Evolutionary conservation across 495 filamentous ascomycete species (phyloP).

Genomic region (Aspergillus homomorphus): DNA sequence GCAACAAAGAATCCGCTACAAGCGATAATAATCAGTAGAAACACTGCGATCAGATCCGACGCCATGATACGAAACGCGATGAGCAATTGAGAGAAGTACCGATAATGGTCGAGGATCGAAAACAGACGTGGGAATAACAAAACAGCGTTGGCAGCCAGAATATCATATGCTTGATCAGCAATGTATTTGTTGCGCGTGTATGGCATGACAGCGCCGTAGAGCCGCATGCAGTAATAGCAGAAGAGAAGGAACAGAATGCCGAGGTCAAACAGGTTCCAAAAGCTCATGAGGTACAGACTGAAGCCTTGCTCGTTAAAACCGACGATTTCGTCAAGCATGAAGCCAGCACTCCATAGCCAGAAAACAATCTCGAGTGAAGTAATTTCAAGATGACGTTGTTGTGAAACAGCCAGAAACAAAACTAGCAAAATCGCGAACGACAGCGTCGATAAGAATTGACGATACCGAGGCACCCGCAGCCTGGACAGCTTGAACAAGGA

Average conservation of each 20-base stretch:
- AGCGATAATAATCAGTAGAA: slow-evolving; percentile 74
- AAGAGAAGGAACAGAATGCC: slow-evolving; percentile 84
- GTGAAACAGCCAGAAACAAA: slow-evolving; percentile 76
- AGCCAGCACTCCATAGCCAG: slow-evolving; percentile 96
- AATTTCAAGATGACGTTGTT: slow-evolving; percentile 66
- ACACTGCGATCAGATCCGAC: slow-evolving; percentile 77
- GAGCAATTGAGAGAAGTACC: slow-evolving; percentile 89
- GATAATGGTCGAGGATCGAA: slow-evolving; percentile 87
- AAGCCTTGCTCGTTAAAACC: slow-evolving; percentile 93
- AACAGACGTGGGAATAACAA: slow-evolving; percentile 87
- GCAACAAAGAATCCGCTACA: slow-evolving; percentile 95
- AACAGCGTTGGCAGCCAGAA: slow-evolving; percentile 83
- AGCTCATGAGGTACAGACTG: slow-evolving; percentile 90
- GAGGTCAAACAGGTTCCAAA: slow-evolving; percentile 94
- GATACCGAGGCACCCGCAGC: slow-evolving; percentile 84
- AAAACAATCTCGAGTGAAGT: slow-evolving; percentile 81
- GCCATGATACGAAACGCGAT: slow-evolving; percentile 94
- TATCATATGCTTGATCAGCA: slow-evolving; percentile 82
- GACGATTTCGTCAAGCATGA: slow-evolving; percentile 93
- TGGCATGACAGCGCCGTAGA: slow-evolving; percentile 78
- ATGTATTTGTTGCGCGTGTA: slow-evolving; percentile 60
- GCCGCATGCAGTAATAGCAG: slow-evolving; percentile 81
- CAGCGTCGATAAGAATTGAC: slow-evolving; percentile 80
- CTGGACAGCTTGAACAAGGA: slow-evolving; percentile 88
- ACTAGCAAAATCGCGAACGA: slow-evolving; percentile 78